Evolutionary conservation across 768 basidiomycete species (phyloP).

Genomic region (Boletus insuetus): DNA sequence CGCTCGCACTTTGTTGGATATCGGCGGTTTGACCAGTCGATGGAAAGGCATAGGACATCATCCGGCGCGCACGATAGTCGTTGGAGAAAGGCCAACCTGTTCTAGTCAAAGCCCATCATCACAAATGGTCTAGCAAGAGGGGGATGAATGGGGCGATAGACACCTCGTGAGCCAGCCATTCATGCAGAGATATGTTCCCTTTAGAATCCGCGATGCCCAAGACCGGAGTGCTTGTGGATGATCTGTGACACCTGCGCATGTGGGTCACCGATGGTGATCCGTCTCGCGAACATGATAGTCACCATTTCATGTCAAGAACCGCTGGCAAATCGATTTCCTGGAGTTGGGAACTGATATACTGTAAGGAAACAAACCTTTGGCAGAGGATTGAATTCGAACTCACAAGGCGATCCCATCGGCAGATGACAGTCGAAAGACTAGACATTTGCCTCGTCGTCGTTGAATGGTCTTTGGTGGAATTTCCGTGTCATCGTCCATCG

Average conservation of each 20-base stretch:
- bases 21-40: slow-evolving; percentile 88
- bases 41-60: slow-evolving; percentile 76
- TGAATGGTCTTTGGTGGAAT: slow-evolving; percentile 25
- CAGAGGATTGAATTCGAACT: slow-evolving; percentile 10
- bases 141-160: background rate
- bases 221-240: slow-evolving; percentile 38
- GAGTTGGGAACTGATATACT: slow-evolving; percentile 45
- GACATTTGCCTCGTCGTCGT: slow-evolving; percentile 65
- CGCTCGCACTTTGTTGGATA: slow-evolving; percentile 42
- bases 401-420: slow-evolving; percentile 36
- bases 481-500: slow-evolving; percentile 1
- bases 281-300: background rate
- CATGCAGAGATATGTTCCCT: slow-evolving; percentile 67
- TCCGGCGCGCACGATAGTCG: slow-evolving; percentile 48
- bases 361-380: background rate
- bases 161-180: slow-evolving; percentile 52
- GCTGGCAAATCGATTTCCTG: slow-evolving; percentile 77
- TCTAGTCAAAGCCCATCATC: slow-evolving; percentile 30
- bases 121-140: background rate
- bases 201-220: slow-evolving; percentile 85
- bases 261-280: slow-evolving; percentile 6
- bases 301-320: slow-evolving; percentile 96
- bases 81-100: slow-evolving; percentile 37
- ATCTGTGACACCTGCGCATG: slow-evolving; percentile 56
- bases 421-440: slow-evolving; percentile 54